Percentiles rank a stretch among this genome's conserved stretches.
phyloP scores from a whole-genome alignment of 2,329 filamentous ascomycete species.

The Elsinoe fawcettii region DNA sequence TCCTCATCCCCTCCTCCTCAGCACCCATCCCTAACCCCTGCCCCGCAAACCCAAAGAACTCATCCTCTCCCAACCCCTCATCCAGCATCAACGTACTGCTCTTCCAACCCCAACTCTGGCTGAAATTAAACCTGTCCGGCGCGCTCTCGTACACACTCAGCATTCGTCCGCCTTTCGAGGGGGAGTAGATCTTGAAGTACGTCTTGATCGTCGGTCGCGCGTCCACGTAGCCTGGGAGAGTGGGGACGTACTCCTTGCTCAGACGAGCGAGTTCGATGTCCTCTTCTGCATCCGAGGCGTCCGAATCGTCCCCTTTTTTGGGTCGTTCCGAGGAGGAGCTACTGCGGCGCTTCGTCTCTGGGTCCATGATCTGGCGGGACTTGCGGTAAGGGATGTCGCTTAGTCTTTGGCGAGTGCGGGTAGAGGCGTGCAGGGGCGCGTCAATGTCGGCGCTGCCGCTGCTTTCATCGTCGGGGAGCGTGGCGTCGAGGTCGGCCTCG shows the following conservation, averaged over 20 bases:
- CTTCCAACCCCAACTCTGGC: slow-evolving; percentile 56
- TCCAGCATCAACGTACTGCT: slow-evolving; percentile 51
- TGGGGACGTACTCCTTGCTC: slow-evolving; percentile 31
- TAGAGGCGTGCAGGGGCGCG: slow-evolving; percentile 26
- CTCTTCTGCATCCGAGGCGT: slow-evolving; percentile 19
- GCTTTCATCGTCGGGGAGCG: slow-evolving; percentile 29
- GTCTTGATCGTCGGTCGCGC: slow-evolving; percentile 50
- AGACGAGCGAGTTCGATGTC: slow-evolving; percentile 20
- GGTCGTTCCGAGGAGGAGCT: slow-evolving; percentile 17
- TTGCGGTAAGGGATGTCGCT: slow-evolving; percentile 23
- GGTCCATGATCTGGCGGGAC: slow-evolving; percentile 23
- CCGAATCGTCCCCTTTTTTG: slow-evolving; percentile 1
- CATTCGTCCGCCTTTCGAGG: slow-evolving; percentile 50
- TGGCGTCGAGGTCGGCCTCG: neutral
- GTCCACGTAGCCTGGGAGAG: slow-evolving; percentile 49
- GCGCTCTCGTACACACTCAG: slow-evolving; percentile 52
- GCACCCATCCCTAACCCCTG: slow-evolving; percentile 23
- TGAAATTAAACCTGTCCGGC: slow-evolving; percentile 53
- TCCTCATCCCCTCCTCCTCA: slow-evolving; percentile 21
- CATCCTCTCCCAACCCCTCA: slow-evolving; percentile 34
- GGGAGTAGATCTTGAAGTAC: slow-evolving; percentile 56
- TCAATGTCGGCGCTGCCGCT: slow-evolving; percentile 41
- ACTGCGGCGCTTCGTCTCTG: slow-evolving; percentile 11
- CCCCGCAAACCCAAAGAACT: slow-evolving; percentile 19
- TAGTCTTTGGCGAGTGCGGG: slow-evolving; percentile 19